Evolutionary conservation across 306 rosid species (phyloP), one percentile per base, ranked within the genome.

Genomic region (Myrica gale): DNA sequence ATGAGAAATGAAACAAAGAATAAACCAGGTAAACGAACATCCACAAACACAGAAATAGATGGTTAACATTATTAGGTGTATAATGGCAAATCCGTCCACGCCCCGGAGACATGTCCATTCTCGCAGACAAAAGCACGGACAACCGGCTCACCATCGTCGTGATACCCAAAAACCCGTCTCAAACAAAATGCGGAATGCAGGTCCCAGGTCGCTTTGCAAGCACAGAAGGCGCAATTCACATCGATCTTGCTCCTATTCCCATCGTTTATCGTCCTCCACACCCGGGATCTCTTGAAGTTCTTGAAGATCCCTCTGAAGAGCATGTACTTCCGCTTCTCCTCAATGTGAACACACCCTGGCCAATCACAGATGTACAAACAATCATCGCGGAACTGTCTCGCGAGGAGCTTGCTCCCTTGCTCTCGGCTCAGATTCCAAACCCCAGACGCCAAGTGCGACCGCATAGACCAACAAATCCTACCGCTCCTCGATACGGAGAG

Each of bases 101-200:
- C 98, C 4, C 99, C 99, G 11, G 99, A 90, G 53, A 96, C 99
- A 77, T 96, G 99, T 0, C 99, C 99, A 74, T 90, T 92, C 46
- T 90, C 96, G 37, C 99, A 96, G 56, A 96, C 99, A 76, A 80
- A 96, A 74, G 99, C 99, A 13, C 97, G 79, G 32, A 96, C 99
- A 10, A 92, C 91, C 7, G 99, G 99, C 48, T 96, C 98, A 0
- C 99, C 99, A 65, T 96, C 99, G 5, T 89, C 98, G 42, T 96
- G 98, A 85, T 56, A 96, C 2, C 97, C 99, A 9, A 88, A 92
- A 1, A 73, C 82, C 9, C 92, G 83, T 53, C 97, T 78, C 79
- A 96, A 76, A 71, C 99, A 96, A 81, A 96, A 96, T 1, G 98
- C 85, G 21, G 99, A 88, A 57, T 92, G 92, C 77, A 96, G 79